Evolutionary conservation across 2,329 filamentous ascomycete genomes (phyloP), one percentile per base, ranked within the genome.

Genomic region (Akanthomyces lecanii): DNA sequence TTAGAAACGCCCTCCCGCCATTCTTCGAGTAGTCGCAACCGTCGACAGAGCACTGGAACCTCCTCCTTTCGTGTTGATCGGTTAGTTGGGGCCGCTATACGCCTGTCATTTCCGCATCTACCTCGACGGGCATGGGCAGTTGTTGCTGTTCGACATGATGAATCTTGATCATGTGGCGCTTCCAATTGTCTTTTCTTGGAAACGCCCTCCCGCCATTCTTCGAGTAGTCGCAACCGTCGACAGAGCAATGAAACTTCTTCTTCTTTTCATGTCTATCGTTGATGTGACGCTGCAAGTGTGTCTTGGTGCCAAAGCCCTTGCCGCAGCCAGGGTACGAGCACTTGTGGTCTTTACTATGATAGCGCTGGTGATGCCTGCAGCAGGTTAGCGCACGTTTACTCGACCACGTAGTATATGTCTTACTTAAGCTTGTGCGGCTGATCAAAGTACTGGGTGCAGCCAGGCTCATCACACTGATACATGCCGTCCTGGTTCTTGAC

Each of bases 171-270:
- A 87, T 86, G 69, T 87, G 84, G 62, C 84, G 75, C 67, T 83
- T 81, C 84, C 84, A 86, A 71, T 87, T 86, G 68, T 86, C 84
- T 69, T 86, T 87, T 60, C 84, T 75, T 1, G 84, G 83, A 66
- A 87, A 87, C 0, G 81, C 82, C 65, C 84, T 85, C 61, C 83
- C 82, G 10, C 84, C 84, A 18, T 75, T 70, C 62, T 77, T 79
- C n/a, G 82, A 85, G 69, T 84, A 86, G 5, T 81, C 77, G 67
- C 84, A 87, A 7, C 78, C 78, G 2, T 75, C 76, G 5, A 83
- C 77, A 0, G 78, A 81, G 67, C 84, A 87, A 69, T 86, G 83
- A 62, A 82, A 86, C 64, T 84, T 84, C 70, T 82, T 83, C 64
- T 80, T 83, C 74, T 85, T 85, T 66, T 79, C 78, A 69, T 87